A percentile compares a stretch with the other conserved stretches of the same genome.
These are phyloP conservation scores for Hanseniaspora clermontiae DNA, from an alignment of 805 yeast species.

Conservation along the genomic window DNA sequence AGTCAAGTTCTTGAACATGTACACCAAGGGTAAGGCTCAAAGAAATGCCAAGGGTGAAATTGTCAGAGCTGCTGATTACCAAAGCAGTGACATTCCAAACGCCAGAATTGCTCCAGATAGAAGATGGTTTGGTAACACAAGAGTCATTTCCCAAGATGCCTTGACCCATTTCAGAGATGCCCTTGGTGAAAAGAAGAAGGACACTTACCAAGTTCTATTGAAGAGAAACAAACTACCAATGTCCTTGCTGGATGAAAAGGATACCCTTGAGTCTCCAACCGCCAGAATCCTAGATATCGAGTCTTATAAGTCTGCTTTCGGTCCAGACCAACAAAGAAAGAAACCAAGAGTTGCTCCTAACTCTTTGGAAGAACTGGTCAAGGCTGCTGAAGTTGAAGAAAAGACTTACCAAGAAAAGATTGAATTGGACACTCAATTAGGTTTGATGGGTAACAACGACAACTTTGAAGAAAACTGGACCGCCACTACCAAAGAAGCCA, in stretches of 20 bases:
- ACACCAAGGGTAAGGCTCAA: slow-evolving; percentile 77
- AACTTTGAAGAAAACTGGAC: slow-evolving; percentile 64
- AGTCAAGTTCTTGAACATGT: slow-evolving; percentile 82
- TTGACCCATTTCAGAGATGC: slow-evolving; percentile 88
- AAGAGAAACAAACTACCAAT: slow-evolving; percentile 88
- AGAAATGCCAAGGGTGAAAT: slow-evolving; percentile 82
- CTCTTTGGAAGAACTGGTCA: slow-evolving; percentile 65
- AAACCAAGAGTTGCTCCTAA: slow-evolving; percentile 75
- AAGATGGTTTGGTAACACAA: slow-evolving; percentile 94
- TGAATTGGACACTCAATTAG: slow-evolving; percentile 61
- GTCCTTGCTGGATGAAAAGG: slow-evolving; percentile 85
- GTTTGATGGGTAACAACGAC: slow-evolving; percentile 59
- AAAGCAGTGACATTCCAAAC: slow-evolving; percentile 71
- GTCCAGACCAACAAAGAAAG: slow-evolving; percentile 89
- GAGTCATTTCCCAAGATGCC: slow-evolving; percentile 96
- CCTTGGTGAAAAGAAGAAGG: slow-evolving; percentile 70
- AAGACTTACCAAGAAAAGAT: slow-evolving; percentile 57
- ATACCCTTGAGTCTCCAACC: slow-evolving; percentile 59
- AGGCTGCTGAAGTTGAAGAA: slow-evolving; percentile 43
- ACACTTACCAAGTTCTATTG: slow-evolving; percentile 72
- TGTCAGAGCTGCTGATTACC: slow-evolving; percentile 75
- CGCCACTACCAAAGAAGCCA: slow-evolving; percentile 86
- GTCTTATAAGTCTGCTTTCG: slow-evolving; percentile 67
- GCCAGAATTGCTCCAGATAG: slow-evolving; percentile 94
- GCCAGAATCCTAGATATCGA: slow-evolving; percentile 81